Conservation (phyloP, 257 asterid genomes). For the Solanum piurae region DNA sequence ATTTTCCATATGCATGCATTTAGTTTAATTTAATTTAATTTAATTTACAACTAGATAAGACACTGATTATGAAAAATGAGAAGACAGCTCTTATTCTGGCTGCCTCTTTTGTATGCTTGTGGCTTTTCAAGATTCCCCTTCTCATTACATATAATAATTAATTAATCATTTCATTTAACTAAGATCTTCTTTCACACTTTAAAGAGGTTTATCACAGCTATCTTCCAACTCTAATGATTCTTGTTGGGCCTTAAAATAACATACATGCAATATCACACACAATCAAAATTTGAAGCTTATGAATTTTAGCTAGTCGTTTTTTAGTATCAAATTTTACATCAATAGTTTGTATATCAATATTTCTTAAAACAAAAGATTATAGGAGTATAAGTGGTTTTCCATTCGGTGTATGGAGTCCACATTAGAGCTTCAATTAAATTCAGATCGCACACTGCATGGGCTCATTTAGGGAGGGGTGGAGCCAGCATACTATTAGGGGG, state of each 20-base stretch:
- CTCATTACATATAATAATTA: neutral
- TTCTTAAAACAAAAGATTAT: neutral
- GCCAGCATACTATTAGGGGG: neutral
- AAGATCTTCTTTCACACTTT: neutral
- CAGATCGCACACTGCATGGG: rapidly evolving
- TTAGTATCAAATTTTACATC: neutral
- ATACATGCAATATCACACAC: neutral
- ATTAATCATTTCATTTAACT: neutral
- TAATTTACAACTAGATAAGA: slow-evolving; percentile 2
- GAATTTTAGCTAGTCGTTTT: neutral
- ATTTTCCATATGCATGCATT: slow-evolving; percentile 21
- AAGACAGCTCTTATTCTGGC: neutral
- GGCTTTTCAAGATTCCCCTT: neutral
- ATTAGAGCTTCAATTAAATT: too few relatives aligned
- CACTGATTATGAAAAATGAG: neutral
- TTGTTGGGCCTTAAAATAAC: neutral
- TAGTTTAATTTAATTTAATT: slow-evolving; percentile 11
- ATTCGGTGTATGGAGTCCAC: neutral
- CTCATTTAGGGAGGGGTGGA: neutral
- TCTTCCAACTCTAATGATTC: neutral
- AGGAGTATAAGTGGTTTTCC: too few relatives aligned
- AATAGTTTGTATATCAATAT: neutral
- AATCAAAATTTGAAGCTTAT: neutral
- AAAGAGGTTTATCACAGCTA: neutral
- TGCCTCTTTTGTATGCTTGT: neutral